Conservation (phyloP, 2,329 filamentous ascomycete species). For the Amphichorda felina region DNA sequence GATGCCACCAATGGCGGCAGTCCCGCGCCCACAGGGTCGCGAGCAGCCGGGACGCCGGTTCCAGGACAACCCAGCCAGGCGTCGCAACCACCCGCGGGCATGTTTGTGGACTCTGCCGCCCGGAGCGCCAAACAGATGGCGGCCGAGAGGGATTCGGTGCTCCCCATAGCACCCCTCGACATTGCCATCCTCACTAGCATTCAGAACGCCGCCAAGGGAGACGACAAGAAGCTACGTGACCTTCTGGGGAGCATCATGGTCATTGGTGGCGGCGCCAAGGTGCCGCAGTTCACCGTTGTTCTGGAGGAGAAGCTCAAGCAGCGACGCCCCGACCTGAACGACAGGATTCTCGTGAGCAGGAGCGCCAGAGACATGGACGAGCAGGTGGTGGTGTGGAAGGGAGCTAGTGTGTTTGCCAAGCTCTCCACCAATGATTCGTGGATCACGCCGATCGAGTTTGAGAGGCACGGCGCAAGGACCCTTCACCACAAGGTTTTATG, state of each 20-base stretch:
- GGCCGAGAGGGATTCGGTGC: slow-evolving; percentile 63
- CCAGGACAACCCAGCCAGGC: slow-evolving; percentile 17
- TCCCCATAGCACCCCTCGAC: slow-evolving; percentile 77
- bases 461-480: slow-evolving; percentile 68
- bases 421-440: slow-evolving; percentile 89
- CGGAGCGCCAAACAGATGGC: slow-evolving; percentile 43
- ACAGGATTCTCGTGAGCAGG: slow-evolving; percentile 49
- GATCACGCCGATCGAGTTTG: slow-evolving; percentile 81
- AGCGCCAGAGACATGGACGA: slow-evolving; percentile 91
- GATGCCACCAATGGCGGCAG: slow-evolving; percentile 31
- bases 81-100: slow-evolving; percentile 26
- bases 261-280: slow-evolving; percentile 73
- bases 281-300: slow-evolving; percentile 66
- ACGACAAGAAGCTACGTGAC: slow-evolving; percentile 88
- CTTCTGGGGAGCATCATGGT: slow-evolving; percentile 86
- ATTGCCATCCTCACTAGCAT: slow-evolving; percentile 84
- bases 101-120: slow-evolving; percentile 38
- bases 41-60: slow-evolving; percentile 33
- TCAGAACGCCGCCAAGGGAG: slow-evolving; percentile 71
- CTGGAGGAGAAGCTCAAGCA: slow-evolving; percentile 73
- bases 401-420: slow-evolving; percentile 90
- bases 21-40: slow-evolving; percentile 38
- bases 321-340: slow-evolving; percentile 46
- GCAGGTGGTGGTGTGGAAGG: slow-evolving; percentile 97
- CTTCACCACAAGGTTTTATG: slow-evolving; percentile 72